Conservation (phyloP, 1,284 basidiomycete genomes). For the Heterobasidion parviporum region DNA sequence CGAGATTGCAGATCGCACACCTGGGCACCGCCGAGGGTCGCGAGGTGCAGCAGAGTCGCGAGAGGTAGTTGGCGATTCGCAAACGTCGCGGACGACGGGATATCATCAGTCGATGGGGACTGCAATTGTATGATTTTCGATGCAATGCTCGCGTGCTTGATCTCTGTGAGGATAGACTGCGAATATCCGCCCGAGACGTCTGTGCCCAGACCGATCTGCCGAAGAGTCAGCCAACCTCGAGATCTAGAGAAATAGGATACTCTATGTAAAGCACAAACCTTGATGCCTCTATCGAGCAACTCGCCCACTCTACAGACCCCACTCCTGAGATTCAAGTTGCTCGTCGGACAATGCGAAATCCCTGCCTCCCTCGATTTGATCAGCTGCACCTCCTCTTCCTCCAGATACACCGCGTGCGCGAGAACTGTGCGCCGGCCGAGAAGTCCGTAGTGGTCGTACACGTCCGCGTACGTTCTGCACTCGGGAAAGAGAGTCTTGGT, state of each 20-base stretch:
- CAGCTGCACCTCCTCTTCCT: slow-evolving; percentile 64
- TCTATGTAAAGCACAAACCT: slow-evolving; percentile 36
- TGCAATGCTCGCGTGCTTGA: slow-evolving; percentile 78
- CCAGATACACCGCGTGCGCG: slow-evolving; percentile 85
- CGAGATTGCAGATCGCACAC: slow-evolving; percentile 67
- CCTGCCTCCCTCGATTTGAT: slow-evolving; percentile 66
- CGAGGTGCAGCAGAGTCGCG: slow-evolving; percentile 79
- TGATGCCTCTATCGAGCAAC: slow-evolving; percentile 79
- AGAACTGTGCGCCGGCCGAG: slow-evolving; percentile 78
- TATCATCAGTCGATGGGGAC: not conserved
- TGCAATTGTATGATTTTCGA: slow-evolving; percentile 55
- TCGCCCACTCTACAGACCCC: slow-evolving; percentile 76
- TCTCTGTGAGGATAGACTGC: slow-evolving; percentile 74
- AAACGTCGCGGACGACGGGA: slow-evolving; percentile 29
- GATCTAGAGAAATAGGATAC: too few relatives aligned
- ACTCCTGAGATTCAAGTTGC: slow-evolving; percentile 86
- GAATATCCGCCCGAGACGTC: slow-evolving; percentile 90
- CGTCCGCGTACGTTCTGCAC: slow-evolving; percentile 55
- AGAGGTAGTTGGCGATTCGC: slow-evolving; percentile 61
- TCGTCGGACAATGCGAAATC: slow-evolving; percentile 88
- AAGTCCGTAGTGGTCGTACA: slow-evolving; percentile 80
- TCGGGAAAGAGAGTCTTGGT: slow-evolving; percentile 62
- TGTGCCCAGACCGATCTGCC: slow-evolving; percentile 80
- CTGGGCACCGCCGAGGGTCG: slow-evolving; percentile 86
- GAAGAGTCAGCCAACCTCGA: not conserved